Conservation (phyloP, 208 protist genomes). For the Leishmania guyanensis region DNA sequence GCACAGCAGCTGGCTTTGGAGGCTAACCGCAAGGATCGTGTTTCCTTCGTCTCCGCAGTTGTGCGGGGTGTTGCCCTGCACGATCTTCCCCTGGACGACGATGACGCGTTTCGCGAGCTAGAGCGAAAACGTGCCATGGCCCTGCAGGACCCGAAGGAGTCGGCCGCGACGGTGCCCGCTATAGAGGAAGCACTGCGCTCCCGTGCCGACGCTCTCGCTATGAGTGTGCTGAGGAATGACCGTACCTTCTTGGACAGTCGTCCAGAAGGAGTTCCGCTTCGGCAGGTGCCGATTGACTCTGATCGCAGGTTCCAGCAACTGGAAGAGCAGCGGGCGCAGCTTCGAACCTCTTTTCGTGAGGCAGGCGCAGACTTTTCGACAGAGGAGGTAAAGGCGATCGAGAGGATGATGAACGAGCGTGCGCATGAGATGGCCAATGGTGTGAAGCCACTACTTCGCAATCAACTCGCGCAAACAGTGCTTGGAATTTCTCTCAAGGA, state of each 20-base stretch:
- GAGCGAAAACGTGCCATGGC: slow-evolving; percentile 36
- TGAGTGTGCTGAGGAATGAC: slow-evolving; percentile 38
- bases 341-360: slow-evolving; percentile 37
- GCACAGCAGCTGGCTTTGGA: slow-evolving; percentile 55
- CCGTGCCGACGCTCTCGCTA: slow-evolving; percentile 48
- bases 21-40: slow-evolving; percentile 45
- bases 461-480: slow-evolving; percentile 47
- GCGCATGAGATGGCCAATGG: slow-evolving; percentile 48
- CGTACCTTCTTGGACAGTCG: slow-evolving; percentile 52
- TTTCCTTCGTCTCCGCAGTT: slow-evolving; percentile 34
- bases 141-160: slow-evolving; percentile 25
- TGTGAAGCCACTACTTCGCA: slow-evolving; percentile 48
- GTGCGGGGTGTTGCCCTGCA: slow-evolving; percentile 53
- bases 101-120: slow-evolving; percentile 62
- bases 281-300: slow-evolving; percentile 51
- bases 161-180: slow-evolving; percentile 17
- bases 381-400: slow-evolving; percentile 38
- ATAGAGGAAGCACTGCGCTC: slow-evolving; percentile 48
- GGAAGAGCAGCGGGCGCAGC: slow-evolving; percentile 53
- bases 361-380: slow-evolving; percentile 11
- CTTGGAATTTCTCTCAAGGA: slow-evolving; percentile 56
- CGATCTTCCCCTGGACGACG: slow-evolving; percentile 51
- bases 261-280: slow-evolving; percentile 56
- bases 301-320: slow-evolving; percentile 53
- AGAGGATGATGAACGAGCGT: slow-evolving; percentile 62